phyloP scores from a whole-genome alignment of 345 rosid species.

The Clausena lansium region DNA sequence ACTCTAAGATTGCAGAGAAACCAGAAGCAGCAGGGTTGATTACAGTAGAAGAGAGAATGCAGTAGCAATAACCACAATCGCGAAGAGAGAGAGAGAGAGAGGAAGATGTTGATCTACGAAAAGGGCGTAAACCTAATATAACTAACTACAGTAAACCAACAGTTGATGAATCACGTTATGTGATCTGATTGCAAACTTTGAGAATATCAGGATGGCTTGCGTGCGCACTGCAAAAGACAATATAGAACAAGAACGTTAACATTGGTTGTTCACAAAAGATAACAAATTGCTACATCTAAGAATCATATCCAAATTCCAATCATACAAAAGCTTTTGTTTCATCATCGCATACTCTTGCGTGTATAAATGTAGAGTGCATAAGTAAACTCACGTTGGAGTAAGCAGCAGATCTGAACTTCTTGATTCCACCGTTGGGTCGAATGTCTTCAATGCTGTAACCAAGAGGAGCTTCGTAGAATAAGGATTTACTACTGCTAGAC shows the following conservation, averaged over 20 bases:
- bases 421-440: conserved; percentile 86
- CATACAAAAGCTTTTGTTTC: background rate
- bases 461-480: conserved; percentile 86
- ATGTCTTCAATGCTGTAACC: conserved; percentile 93
- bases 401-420: conserved; percentile 90
- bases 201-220: conserved; percentile 66
- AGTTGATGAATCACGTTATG: conserved; percentile 30
- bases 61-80: conserved; percentile 11
- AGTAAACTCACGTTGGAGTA: conserved; percentile 72
- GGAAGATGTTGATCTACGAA: conserved; percentile 16
- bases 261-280: background rate
- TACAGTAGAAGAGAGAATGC: background rate
- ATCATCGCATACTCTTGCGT: background rate
- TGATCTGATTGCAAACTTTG: conserved; percentile 25
- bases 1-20: conserved; percentile 2
- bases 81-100: conserved; percentile 22
- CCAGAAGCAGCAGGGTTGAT: conserved; percentile 11
- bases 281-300: background rate
- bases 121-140: conserved; percentile 18
- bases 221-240: conserved; percentile 51
- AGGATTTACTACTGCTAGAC: conserved; percentile 55
- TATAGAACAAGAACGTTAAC: conserved; percentile 1
- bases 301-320: background rate
- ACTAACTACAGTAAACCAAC: conserved; percentile 10
- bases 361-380: background rate